Base-by-base conservation (phyloP, 2,329 filamentous ascomycete species). In the Colletotrichum orbiculare region DNA sequence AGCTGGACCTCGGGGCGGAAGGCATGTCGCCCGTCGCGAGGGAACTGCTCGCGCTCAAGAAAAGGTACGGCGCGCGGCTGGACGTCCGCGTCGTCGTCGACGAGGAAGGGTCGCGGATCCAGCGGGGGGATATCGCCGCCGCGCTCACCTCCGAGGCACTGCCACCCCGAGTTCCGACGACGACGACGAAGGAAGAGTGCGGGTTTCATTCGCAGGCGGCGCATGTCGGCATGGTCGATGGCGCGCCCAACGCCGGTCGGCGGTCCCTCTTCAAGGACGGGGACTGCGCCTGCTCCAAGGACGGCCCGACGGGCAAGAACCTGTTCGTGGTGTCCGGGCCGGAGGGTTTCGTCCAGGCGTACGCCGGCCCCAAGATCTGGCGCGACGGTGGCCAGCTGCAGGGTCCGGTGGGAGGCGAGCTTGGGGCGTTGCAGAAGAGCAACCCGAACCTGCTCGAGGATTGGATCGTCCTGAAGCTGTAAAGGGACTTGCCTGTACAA, bases 281-380 rank as follows among this genome's bases (percentile, higher is more conserved):
- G 13, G 61, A 64, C 34, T 74, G 75, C 68, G 60, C 67, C 6
- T 78, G 76, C 65, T 50, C 68, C 9, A 61, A 57, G 1, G 50
- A 68, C 10, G 71, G 70, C 10, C 71, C 77, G 1, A 12, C 46
- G 8, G 83, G 86, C 1, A 86, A 85, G 68, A 89, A 89, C 65
- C 75, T 97, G 17, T 81, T 97, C n/a, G 82, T 97, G 60, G 87
- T 98, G 1, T 97, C 94, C 1, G 96, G 96, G 0, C 95, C 96
- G 0, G 93, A 97, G 58, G 95, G 96, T 0, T 98, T 98, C 77
- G 85, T 98, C 43, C 85, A 87, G 47, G 86, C 91, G 68, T 92
- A 91, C 78, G 93, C 93, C 2, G 95, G 96, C 1, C 82, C 89
- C 9, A 97, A 97, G 78, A 78, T 87, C 3, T 96, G 93, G 91